Base-by-base conservation (phyloP, 345 rosid genomes). In the Combretum micranthum region DNA sequence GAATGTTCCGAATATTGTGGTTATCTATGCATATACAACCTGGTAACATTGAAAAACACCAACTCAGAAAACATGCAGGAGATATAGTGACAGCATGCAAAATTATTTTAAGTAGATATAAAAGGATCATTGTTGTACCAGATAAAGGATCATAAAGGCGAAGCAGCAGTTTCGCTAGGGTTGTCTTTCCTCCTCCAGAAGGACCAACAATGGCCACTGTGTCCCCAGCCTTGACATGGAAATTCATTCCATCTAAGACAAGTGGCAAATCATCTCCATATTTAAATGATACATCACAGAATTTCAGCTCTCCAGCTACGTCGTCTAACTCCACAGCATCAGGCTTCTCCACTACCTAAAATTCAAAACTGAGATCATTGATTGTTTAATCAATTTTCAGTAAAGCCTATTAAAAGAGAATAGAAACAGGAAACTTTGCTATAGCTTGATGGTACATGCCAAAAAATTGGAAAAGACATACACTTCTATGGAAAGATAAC, bases 141-240 rank as follows among this genome's bases (percentile, higher is more conserved):
- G 82, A 75, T 51, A 73, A 72, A 62, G 93, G 86, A 67, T 92
- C 85, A 58, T 88, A 92, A 50, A 92, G 88, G 53, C 85, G 93
- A 70, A 92, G 97, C 73, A 92, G 93, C 84, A 92, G 69, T 83
- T 88, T 92, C 56, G 75, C 74, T 16, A 92, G 82, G n/a, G 98
- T 88, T 20, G 98, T 84, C 83, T 92, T 92, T 59, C 98, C 98
- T 66, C 97, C 98, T 57, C 98, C 98, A 53, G 98, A 92, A 63
- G 93, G 96, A 43, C 98, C 97, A 53, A 84, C 83, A 57, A 92
- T 72, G 47, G 98, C 96, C 59, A 88, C 65, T 51, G 88, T 88
- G 83, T 92, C 98, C 64, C 98, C 98, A 62, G 95, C 96, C 77
- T 68, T 76, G 52, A 92, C 71, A 72, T 82, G 95, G 68, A 92